Conservation (phyloP, 257 asterid species). For the Penstemon davidsonii region DNA sequence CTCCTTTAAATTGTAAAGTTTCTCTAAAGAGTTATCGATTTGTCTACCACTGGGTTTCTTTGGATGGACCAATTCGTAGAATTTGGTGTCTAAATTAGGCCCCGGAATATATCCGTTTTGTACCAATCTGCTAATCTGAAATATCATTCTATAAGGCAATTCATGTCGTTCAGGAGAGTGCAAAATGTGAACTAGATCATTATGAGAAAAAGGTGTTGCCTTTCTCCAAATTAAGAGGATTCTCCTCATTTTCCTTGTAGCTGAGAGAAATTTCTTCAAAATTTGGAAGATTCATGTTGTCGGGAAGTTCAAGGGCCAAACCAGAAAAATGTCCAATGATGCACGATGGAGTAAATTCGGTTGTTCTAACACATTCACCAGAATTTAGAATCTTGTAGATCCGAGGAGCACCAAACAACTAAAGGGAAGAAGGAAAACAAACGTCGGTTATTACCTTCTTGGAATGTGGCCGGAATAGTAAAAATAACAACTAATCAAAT, state of each 20-base stretch:
- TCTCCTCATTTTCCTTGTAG: slow-evolving; percentile 47
- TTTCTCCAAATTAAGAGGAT: slow-evolving; percentile 35
- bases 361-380: slow-evolving; percentile 87
- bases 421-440: slow-evolving; percentile 8
- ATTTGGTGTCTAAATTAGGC: slow-evolving; percentile 49
- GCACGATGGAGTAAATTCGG: slow-evolving; percentile 61
- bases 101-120: slow-evolving; percentile 87
- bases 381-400: slow-evolving; percentile 60
- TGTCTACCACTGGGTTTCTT: slow-evolving; percentile 20
- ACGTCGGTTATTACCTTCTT: background rate
- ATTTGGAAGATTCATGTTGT: slow-evolving; percentile 53
- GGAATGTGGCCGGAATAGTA: no score
- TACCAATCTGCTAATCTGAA: slow-evolving; percentile 64
- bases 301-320: slow-evolving; percentile 65
- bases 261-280: slow-evolving; percentile 50
- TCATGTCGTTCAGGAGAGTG: slow-evolving; percentile 41
- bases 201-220: slow-evolving; percentile 46
- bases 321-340: slow-evolving; percentile 81
- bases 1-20: slow-evolving; percentile 53
- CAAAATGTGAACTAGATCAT: slow-evolving; percentile 68
- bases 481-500: no score
- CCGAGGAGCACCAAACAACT: slow-evolving; percentile 86
- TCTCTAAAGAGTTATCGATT: slow-evolving; percentile 74
- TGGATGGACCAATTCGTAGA: slow-evolving; percentile 61
- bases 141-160: slow-evolving; percentile 62